Conservation (phyloP, 495 filamentous ascomycete genomes). For the Talaromyces liani region DNA sequence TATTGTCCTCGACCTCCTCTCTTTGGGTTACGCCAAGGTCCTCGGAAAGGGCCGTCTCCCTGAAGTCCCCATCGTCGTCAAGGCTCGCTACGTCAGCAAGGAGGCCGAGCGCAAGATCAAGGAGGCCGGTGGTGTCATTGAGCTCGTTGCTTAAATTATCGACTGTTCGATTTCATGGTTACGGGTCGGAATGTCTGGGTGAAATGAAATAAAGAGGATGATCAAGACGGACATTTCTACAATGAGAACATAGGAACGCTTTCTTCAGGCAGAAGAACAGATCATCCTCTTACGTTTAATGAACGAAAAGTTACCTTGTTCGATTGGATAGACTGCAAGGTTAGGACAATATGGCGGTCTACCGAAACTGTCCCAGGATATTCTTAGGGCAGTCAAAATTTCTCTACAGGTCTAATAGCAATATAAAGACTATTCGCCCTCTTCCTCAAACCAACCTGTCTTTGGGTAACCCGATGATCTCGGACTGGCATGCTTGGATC, state of each 20-base stretch:
- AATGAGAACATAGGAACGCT: not conserved
- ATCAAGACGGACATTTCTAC: conserved; percentile 11
- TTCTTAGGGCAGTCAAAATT: not conserved
- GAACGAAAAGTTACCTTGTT: not conserved
- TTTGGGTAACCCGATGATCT: not conserved
- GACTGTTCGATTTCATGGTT: not conserved
- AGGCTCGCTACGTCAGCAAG: conserved; percentile 79
- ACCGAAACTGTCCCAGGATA: not conserved
- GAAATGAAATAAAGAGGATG: conserved; percentile 25
- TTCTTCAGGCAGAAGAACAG: not conserved
- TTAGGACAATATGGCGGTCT: not conserved
- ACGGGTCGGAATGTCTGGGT: conserved; percentile 18
- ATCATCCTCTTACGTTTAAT: conserved; percentile 8
- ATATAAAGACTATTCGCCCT: conserved; percentile 7
- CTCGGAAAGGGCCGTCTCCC: conserved; percentile 89
- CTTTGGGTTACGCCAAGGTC: conserved; percentile 88
- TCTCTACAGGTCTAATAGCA: not conserved
- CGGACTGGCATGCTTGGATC: not conserved
- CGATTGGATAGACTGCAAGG: not conserved
- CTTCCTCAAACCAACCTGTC: not conserved
- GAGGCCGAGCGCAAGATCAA: conserved; percentile 93
- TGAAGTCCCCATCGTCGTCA: conserved; percentile 76
- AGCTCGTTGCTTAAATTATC: conserved; percentile 73
- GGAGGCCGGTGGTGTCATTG: conserved; percentile 79
- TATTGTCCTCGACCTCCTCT: conserved; percentile 85